phyloP scores from a whole-genome alignment of 768 basidiomycete species.

The Candolleomyces aberdarensis region DNA sequence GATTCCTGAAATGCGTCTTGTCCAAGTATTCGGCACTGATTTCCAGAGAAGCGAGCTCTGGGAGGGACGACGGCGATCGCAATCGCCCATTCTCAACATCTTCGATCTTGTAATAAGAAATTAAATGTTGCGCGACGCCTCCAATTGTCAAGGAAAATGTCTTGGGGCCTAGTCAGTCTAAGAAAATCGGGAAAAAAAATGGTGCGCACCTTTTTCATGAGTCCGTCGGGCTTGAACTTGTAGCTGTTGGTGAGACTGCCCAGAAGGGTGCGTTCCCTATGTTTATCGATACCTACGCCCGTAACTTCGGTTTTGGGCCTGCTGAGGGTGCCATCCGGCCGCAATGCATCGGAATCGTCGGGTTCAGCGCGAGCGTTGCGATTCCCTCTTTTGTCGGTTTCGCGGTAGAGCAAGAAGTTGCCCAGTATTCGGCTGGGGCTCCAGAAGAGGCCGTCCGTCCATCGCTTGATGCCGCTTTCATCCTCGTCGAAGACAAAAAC shows the following conservation, averaged over 20 bases:
- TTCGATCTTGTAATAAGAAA: constrained; percentile 91
- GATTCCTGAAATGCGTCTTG: constrained; percentile 87
- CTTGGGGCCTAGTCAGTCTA: constrained; percentile 35
- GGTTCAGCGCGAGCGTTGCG: constrained; percentile 51
- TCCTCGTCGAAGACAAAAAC: constrained; percentile 98
- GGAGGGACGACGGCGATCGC: constrained; percentile 81
- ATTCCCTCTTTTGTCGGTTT: constrained; percentile 81
- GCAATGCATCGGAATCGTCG: constrained; percentile 24
- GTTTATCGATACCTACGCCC: constrained; percentile 56
- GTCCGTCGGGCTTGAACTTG: constrained; percentile 89
- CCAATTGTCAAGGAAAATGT: constrained; percentile 88
- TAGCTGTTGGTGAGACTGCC: constrained; percentile 91
- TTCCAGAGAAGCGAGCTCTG: constrained; percentile 82
- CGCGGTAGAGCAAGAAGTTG: constrained; percentile 94
- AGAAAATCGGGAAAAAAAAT: constrained; percentile 1
- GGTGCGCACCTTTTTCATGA: constrained; percentile 90
- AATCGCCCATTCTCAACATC: constrained; percentile 89
- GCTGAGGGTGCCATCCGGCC: constrained; percentile 49
- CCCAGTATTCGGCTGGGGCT: constrained; percentile 89
- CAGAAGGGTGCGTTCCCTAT: constrained; percentile 77
- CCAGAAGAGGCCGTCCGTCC: constrained; percentile 98
- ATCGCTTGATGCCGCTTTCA: constrained; percentile 95
- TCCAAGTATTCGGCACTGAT: constrained; percentile 88
- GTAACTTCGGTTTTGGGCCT: constrained; percentile 53
- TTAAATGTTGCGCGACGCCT: constrained; percentile 86